These are phyloP conservation scores for Pseudomassariella vexata DNA, from an alignment of 2,329 filamentous ascomycete species.

Conservation along the genomic window DNA sequence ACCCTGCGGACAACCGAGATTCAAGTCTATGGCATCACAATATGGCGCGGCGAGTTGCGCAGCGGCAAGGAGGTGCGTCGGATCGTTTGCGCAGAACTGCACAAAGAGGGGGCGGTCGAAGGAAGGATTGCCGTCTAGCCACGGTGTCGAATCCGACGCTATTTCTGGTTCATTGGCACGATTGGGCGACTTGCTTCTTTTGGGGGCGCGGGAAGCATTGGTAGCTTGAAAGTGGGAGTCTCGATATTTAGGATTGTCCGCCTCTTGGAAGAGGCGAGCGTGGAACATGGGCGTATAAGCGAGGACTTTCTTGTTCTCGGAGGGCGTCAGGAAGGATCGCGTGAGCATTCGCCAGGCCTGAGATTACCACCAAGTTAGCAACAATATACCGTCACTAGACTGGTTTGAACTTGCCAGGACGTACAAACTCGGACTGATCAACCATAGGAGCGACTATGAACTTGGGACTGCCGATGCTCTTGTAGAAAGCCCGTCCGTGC, in stretches of 20 bases:
- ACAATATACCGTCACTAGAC: background rate
- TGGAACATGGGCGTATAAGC: constrained; percentile 97
- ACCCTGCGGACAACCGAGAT: constrained; percentile 92
- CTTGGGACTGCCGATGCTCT: constrained; percentile 89
- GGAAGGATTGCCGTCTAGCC: constrained; percentile 80
- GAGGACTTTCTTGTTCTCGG: constrained; percentile 61
- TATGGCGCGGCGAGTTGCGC: constrained; percentile 75
- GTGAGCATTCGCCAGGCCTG: constrained; percentile 95
- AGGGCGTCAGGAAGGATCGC: constrained; percentile 77
- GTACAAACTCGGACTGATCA: constrained; percentile 93
- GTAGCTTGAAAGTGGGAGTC: constrained; percentile 74
- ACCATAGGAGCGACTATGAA: constrained; percentile 95
- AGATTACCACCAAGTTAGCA: constrained; percentile 3
- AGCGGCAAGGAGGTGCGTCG: constrained; percentile 71
- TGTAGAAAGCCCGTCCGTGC: constrained; percentile 84
- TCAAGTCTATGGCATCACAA: constrained; percentile 93
- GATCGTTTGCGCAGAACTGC: constrained; percentile 91
- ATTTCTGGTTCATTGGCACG: constrained; percentile 18
- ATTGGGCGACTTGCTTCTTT: too few species aligned
- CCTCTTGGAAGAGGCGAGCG: constrained; percentile 78
- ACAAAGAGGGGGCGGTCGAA: constrained; percentile 89
- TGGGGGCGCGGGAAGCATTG: constrained; percentile 18
- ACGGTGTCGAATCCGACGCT: constrained; percentile 33
- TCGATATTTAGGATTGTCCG: constrained; percentile 70
- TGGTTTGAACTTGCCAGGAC: constrained; percentile 23